Evolutionary conservation across 768 basidiomycete genomes (phyloP), one percentile per base, ranked within the genome.

Genomic region (Rhizopogon vesiculosus): DNA sequence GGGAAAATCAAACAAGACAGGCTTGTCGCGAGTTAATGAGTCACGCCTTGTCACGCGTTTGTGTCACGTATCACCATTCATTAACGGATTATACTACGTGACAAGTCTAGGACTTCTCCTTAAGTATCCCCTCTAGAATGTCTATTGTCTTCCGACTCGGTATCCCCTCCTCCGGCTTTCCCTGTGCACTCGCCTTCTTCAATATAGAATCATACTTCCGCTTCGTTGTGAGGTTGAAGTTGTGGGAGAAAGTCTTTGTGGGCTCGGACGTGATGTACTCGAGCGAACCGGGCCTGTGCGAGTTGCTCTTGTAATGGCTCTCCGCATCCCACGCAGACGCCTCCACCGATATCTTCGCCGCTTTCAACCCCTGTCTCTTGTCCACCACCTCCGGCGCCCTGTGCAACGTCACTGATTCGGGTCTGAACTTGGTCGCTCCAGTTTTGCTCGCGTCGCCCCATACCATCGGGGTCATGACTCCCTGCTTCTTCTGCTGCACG

Each of bases 331-430:
- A 66, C 58, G 74, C 61, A 56, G 62, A 57, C 35, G 78, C 64
- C 10, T 65, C 54, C 42, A 72, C 56, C 0, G 60, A 59, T 40
- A 85, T 40, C 15, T 49, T 66, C 38, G 73, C 70, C 4, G 62
- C 71, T 65, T 74, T 67, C 59, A 77, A 58, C 6, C 73, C 78
- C 62, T 75, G 61, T 43, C 76, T 72, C 8, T 53, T 45, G 12
- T 77, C 80, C 18, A 85, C 82, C 33, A 79, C 76, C 16, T 49
- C 51, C 6, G 85, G 85, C 39, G 73, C 72, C 1, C 51, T 25
- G 1, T 53, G 38, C 13, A 87, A 58, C n/a, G 48, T 44, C 22
- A 65, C 63, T 19, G 57, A 48, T 28, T 61, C 55, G 35, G 67
- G 66, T 59, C 71, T 69, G 51, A 71, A 55, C 59, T 63, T 70